Conservation (phyloP, 1,284 basidiomycete genomes). For the Ustilago vetiveriae region DNA sequence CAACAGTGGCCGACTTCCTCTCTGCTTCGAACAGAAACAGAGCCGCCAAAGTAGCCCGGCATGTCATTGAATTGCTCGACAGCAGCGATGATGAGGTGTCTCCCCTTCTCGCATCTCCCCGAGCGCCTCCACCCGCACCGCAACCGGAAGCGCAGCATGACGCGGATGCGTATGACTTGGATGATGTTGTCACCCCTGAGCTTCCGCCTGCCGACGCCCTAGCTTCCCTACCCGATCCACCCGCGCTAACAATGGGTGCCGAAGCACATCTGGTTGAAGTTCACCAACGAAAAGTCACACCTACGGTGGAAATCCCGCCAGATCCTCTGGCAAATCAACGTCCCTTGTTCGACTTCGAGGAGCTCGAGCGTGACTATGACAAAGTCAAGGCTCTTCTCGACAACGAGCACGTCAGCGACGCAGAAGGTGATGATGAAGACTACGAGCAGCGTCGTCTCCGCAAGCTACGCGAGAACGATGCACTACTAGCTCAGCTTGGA, state of each 20-base stretch:
- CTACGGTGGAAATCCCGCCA: constrained; percentile 16
- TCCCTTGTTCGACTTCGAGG: constrained; percentile 25
- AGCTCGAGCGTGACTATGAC: constrained; percentile 28
- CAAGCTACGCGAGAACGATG: constrained; percentile 35
- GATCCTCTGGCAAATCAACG: constrained; percentile 27
- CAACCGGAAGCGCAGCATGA: no score
- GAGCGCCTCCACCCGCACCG: no score
- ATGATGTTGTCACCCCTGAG: constrained; percentile 24
- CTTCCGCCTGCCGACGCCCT: constrained; percentile 24
- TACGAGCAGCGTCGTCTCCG: constrained; percentile 42
- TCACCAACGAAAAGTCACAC: background rate
- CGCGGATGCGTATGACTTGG: constrained; percentile 2
- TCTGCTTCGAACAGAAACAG: background rate
- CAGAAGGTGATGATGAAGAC: constrained; percentile 32
- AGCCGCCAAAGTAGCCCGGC: background rate
- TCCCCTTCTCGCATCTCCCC: no score
- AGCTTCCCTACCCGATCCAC: constrained; percentile 4
- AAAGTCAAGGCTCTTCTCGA: constrained; percentile 27
- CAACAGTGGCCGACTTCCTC: constrained; percentile 15
- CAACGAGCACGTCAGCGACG: constrained; percentile 19
- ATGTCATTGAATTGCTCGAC: constrained; percentile 26
- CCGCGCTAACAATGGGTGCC: no score
- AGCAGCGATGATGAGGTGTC: constrained; percentile 20
- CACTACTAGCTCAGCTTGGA: constrained; percentile 36
- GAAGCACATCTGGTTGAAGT: background rate